Base-by-base conservation (phyloP, 1,139 yeast species). In the Sugiyamaella japonica region DNA sequence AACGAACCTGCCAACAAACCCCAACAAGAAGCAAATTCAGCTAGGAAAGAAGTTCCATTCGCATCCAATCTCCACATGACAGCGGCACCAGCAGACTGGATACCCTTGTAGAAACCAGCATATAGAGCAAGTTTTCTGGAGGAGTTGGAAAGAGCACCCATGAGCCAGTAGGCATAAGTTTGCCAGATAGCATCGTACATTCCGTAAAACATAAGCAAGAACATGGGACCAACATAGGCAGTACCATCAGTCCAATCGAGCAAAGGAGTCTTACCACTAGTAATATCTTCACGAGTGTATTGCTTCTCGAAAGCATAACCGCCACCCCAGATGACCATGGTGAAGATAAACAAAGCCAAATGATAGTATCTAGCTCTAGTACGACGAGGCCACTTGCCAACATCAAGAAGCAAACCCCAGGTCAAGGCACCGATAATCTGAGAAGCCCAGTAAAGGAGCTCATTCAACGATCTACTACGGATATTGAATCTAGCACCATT, bases 21-120 rank as follows among this genome's bases (percentile, higher is more conserved):
- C 86, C 86, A 82, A 37, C 80, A 74, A 34, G 80, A 71, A 12
- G 73, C 82, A 62, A 80, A 82, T 71, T 80, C 68, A 51, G 69
- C 64, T 63, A 74, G 72, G 67, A 72, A 80, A 13, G 80, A 69
- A 9, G 63, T 64, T 2, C 66, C 68, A 44, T 71, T 57, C 32
- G 81, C 76, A 64, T 82, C 85, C 56, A 82, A 70, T 62, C 83
- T 71, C 86, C 86, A 82, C 12, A 77, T 79, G 56, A 83, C 73
- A 16, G 83, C 85, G 15, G 83, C 82, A 65, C 83, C 85, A 8
- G 84, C 85, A 43, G 83, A 77, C 70, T 82, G 86, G 52, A 82
- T 69, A 56, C 84, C 82, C 70, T 82, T 82, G 72, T 80, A 82
- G 67, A 78, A 78, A 48, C 85, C 85, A 42, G 82, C 84, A 61